A percentile compares a stretch with the other conserved stretches of the same genome.
Conservation (phyloP, 2,329 filamentous ascomycete genomes). For the Cladosporium colombiae region DNA sequence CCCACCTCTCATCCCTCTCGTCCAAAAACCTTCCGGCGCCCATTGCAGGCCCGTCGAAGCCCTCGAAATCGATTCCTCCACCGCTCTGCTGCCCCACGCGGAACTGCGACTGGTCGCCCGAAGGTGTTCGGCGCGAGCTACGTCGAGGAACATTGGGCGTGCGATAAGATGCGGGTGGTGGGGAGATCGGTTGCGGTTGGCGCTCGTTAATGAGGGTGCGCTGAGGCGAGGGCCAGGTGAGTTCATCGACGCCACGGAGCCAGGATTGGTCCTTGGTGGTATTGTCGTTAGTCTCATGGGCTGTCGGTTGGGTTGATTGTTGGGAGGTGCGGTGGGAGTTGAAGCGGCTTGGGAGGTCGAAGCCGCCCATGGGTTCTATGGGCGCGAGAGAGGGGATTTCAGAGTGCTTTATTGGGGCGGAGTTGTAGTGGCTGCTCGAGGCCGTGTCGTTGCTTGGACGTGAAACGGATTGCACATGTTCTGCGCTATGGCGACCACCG, state of each 20-base stretch:
- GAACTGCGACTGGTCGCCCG: constrained; percentile 14
- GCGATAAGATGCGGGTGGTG: not conserved
- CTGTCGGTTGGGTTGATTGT: not conserved
- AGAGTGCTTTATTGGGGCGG: constrained; percentile 21
- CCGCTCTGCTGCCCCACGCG: not conserved
- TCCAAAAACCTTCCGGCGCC: not conserved
- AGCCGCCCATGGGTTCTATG: constrained; percentile 32
- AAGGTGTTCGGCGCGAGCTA: constrained; percentile 29
- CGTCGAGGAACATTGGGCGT: constrained; percentile 29
- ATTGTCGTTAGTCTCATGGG: not conserved
- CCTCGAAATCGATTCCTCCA: constrained; percentile 26
- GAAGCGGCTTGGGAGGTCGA: constrained; percentile 37
- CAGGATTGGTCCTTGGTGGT: constrained; percentile 27
- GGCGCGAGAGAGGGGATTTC: constrained; percentile 32
- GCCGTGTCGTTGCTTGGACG: constrained; percentile 9
- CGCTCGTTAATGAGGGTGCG: not conserved
- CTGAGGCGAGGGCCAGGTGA: constrained; percentile 27
- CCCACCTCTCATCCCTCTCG: constrained; percentile 1
- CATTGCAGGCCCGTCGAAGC: constrained; percentile 26
- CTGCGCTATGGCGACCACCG: not conserved
- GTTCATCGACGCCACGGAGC: constrained; percentile 32
- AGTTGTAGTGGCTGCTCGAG: not conserved
- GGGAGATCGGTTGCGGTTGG: not conserved
- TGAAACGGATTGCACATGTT: not conserved
- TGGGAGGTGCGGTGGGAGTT: constrained; percentile 26